A percentile compares a stretch with the other conserved stretches of the same genome.
Conservation (phyloP, 2,329 filamentous ascomycete species). For the Penicillium sp. region DNA sequence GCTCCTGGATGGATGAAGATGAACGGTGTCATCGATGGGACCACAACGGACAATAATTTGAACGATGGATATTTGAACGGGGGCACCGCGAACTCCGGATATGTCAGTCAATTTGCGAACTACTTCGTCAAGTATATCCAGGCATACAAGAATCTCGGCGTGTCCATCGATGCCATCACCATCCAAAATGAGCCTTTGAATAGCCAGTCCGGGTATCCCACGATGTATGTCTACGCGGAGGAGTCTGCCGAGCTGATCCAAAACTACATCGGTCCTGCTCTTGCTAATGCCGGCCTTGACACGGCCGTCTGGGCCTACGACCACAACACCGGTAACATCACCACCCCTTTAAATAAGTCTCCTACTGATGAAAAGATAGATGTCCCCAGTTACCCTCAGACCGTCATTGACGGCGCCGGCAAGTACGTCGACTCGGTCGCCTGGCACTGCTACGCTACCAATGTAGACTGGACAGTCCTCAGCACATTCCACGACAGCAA, state of each 20-base stretch:
- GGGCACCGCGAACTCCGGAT: constrained; percentile 30
- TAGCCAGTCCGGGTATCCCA: constrained; percentile 38
- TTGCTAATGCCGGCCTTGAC: constrained; percentile 22
- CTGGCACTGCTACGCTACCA: constrained; percentile 42
- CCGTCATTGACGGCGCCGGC: constrained; percentile 32
- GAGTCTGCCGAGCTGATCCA: constrained; percentile 35
- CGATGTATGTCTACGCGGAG: constrained; percentile 39
- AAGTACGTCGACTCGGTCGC: constrained; percentile 33
- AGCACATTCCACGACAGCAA: constrained; percentile 35
- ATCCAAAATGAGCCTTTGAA: constrained; percentile 44
- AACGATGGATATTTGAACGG: constrained; percentile 28
- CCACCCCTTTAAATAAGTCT: not conserved
- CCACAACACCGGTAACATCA: constrained; percentile 35
- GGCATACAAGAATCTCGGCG: constrained; percentile 33
- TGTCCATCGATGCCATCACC: constrained; percentile 36
- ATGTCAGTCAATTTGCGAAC: constrained; percentile 32
- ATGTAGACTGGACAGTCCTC: constrained; percentile 38
- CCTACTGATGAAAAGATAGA: constrained; percentile 13
- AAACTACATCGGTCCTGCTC: constrained; percentile 30
- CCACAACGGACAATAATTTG: constrained; percentile 34
- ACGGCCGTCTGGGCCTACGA: constrained; percentile 39
- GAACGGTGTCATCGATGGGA: constrained; percentile 33
- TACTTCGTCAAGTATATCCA: constrained; percentile 43
- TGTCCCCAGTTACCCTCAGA: constrained; percentile 34
- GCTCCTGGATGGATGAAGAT: constrained; percentile 44